phyloP scores from a whole-genome alignment of 495 filamentous ascomycete species.

The Talaromyces borbonicus region DNA sequence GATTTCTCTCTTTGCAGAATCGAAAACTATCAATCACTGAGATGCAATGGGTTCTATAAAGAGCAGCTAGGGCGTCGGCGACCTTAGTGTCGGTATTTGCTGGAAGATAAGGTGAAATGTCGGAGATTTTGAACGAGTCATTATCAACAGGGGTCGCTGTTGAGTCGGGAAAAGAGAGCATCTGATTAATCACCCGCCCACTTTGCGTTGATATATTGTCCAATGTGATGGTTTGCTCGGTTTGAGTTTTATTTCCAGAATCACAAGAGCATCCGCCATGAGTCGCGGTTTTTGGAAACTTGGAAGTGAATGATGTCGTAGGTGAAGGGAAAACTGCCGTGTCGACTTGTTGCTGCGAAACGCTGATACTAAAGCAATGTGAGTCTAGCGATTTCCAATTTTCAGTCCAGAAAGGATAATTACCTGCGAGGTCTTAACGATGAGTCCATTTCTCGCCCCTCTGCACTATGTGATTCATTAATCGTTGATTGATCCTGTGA shows the following conservation, averaged over 20 bases:
- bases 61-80: conserved; percentile 66
- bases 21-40: conserved; percentile 90
- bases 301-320: conserved; percentile 27
- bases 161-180: conserved; percentile 54
- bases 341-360: conserved; percentile 47
- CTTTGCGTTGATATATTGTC: conserved; percentile 35
- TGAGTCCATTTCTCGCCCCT: not conserved
- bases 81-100: conserved; percentile 66
- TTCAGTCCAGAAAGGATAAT: not conserved
- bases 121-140: conserved; percentile 64
- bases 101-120: conserved; percentile 68
- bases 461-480: conserved; percentile 8
- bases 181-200: conserved; percentile 51
- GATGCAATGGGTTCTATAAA: conserved; percentile 91
- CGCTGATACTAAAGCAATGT: conserved; percentile 25
- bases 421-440: conserved; percentile 9
- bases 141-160: conserved; percentile 45
- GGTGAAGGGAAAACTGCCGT: conserved; percentile 63
- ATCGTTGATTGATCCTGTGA: conserved; percentile 17
- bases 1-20: conserved; percentile 88
- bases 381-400: conserved; percentile 5
- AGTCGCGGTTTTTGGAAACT: conserved; percentile 17
- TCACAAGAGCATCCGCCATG: conserved; percentile 23
- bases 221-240: conserved; percentile 21
- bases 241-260: conserved; percentile 12